Evolutionary conservation across 208 protist species (phyloP), one percentile per base, ranked within the genome.

Genomic region (Crithidia mellificae): DNA sequence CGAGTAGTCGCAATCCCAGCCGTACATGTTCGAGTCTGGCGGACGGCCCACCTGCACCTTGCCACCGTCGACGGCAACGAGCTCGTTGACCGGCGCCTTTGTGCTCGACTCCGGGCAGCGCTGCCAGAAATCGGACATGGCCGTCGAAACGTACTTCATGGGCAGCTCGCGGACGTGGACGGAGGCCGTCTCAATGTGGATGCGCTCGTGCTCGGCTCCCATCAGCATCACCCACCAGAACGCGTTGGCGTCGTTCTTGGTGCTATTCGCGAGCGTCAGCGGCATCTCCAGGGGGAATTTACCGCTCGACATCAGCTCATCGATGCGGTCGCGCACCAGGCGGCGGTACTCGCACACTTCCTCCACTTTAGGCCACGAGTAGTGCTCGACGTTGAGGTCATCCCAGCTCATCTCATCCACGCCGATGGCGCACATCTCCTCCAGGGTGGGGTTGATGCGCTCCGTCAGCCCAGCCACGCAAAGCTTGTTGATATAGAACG

Each of bases 341-440:
- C 82, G 78, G 43, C 97, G 92, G 74, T 98, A 99, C 51, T 87
- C 81, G 32, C 76, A 77, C 25, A 98, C 91, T 32, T 96, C 80
- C 53, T 83, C 55, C 25, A 95, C 87, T 34, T 78, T 81, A 3
- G 95, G 95, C 93, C 94, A 98, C 38, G 78, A 62, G 75, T 97
- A 96, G 74, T 96, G 89, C 46, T 64, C 85, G 63, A 84, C 80
- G 47, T 90, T 93, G 22, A 98, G 77, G 75, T 98, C 96, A 73
- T 99, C 97, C 96, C 96, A 98, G 58, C 83, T 95, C 98, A 98
- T 98, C 77, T 99, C 98, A 77, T 99, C 98, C 5, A 99, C 97
- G 51, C 98, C 98, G 36, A 96, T 92, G 46, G 94, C 96, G 63
- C 97, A 98, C 79, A 97, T 91, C 49, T 92, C 82, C 77, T 98